These are phyloP conservation scores for Eutrema heterophyllum DNA, from an alignment of 345 rosid genomes.

Conservation along the genomic window DNA sequence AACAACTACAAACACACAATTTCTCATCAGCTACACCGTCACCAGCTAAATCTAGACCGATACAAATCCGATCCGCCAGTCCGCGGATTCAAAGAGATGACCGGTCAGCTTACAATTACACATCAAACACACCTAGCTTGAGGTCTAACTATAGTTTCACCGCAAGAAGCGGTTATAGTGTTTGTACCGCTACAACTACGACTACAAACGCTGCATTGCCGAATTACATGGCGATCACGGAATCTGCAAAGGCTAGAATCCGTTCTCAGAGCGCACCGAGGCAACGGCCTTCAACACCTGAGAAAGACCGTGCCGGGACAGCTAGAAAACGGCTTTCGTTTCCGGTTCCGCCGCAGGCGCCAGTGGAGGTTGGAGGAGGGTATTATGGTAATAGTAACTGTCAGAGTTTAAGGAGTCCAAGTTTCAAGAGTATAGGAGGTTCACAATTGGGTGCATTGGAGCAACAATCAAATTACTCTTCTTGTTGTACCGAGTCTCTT, in stretches of 20 bases:
- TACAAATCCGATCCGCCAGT: constrained; percentile 67
- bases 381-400: neutral
- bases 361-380: constrained; percentile 25
- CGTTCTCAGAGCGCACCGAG: constrained; percentile 79
- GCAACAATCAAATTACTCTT: constrained; percentile 70
- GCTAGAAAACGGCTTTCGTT: constrained; percentile 60
- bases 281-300: constrained; percentile 68
- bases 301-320: constrained; percentile 53
- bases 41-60: constrained; percentile 56
- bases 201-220: constrained; percentile 46
- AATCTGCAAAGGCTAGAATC: constrained; percentile 74
- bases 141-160: constrained; percentile 57
- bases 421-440: constrained; percentile 55
- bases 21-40: constrained; percentile 52
- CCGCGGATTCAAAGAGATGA: constrained; percentile 51
- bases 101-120: constrained; percentile 21
- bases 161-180: constrained; percentile 36
- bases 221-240: constrained; percentile 79
- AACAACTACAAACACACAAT: constrained; percentile 5
- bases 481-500: constrained; percentile 67
- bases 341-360: constrained; percentile 43
- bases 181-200: constrained; percentile 16
- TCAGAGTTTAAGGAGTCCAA: constrained; percentile 58
- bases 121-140: constrained; percentile 77
- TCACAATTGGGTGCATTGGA: constrained; percentile 57